A percentile compares a stretch with the other conserved stretches of the same genome.
phyloP scores from a whole-genome alignment of 2,329 filamentous ascomycete genomes.

The Aureobasidium sp. region DNA sequence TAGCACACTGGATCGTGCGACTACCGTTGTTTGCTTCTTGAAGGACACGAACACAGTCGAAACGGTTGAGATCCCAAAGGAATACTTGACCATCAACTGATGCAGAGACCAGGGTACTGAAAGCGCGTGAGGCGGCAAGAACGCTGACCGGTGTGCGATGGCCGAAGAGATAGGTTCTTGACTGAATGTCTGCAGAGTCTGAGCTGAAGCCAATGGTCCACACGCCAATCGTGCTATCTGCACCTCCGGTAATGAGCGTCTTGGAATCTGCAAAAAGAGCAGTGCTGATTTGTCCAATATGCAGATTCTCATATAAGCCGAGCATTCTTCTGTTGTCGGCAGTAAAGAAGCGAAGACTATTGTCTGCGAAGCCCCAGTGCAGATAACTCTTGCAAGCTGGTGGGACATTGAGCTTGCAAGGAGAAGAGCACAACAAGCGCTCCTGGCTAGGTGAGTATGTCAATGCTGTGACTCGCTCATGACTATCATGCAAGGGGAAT shows the following conservation, averaged over 20 bases:
- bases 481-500: conserved; percentile 65
- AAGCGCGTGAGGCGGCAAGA: conserved; percentile 77
- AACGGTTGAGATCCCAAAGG: conserved; percentile 88
- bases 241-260: conserved; percentile 83
- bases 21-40: conserved; percentile 49
- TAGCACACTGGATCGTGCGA: conserved; percentile 58
- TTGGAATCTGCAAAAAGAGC: conserved; percentile 81
- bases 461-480: conserved; percentile 72
- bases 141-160: conserved; percentile 77
- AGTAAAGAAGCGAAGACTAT: conserved; percentile 83
- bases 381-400: conserved; percentile 77
- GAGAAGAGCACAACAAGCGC: conserved; percentile 71
- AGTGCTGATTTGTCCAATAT: conserved; percentile 80
- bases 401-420: conserved; percentile 78
- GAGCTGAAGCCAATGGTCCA: conserved; percentile 59
- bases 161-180: conserved; percentile 75
- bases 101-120: conserved; percentile 79
- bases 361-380: conserved; percentile 93
- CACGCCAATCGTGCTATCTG: conserved; percentile 83
- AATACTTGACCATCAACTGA: conserved; percentile 75
- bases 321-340: conserved; percentile 70
- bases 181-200: conserved; percentile 70
- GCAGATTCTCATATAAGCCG: conserved; percentile 87
- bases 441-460: conserved; percentile 73
- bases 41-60: conserved; percentile 60